These are phyloP conservation scores for Alternaria infectoria DNA, from an alignment of 2,329 filamentous ascomycete genomes.

Conservation along the genomic window DNA sequence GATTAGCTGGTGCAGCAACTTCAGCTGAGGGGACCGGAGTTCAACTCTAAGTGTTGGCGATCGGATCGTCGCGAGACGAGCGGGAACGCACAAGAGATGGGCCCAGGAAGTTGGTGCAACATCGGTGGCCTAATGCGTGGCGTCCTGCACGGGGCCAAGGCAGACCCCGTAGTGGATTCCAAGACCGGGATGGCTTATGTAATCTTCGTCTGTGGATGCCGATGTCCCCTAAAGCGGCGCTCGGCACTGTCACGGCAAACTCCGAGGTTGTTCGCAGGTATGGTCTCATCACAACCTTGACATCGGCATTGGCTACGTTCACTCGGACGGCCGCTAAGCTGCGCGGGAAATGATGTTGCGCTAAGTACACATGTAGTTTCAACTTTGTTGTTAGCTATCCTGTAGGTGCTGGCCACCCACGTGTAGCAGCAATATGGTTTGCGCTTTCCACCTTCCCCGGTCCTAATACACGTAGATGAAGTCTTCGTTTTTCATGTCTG, in stretches of 20 bases:
- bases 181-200: background rate
- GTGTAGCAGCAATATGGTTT: background rate
- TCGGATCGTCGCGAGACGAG: background rate
- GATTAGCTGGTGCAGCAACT: background rate
- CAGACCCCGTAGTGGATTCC: background rate
- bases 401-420: background rate
- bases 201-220: background rate
- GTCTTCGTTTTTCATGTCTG: conserved; percentile 30
- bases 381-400: background rate
- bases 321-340: background rate
- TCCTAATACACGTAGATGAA: conserved; percentile 15
- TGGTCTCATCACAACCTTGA: background rate
- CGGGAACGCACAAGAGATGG: background rate
- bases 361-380: background rate
- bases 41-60: background rate
- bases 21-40: background rate
- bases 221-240: background rate
- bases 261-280: background rate
- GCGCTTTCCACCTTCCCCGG: background rate
- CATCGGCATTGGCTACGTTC: background rate
- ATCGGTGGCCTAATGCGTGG: background rate
- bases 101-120: background rate
- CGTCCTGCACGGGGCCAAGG: background rate
- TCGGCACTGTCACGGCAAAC: background rate
- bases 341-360: background rate